Evolutionary conservation across 1,284 basidiomycete genomes (phyloP).

Genomic region (Amylostereum areolatum): DNA sequence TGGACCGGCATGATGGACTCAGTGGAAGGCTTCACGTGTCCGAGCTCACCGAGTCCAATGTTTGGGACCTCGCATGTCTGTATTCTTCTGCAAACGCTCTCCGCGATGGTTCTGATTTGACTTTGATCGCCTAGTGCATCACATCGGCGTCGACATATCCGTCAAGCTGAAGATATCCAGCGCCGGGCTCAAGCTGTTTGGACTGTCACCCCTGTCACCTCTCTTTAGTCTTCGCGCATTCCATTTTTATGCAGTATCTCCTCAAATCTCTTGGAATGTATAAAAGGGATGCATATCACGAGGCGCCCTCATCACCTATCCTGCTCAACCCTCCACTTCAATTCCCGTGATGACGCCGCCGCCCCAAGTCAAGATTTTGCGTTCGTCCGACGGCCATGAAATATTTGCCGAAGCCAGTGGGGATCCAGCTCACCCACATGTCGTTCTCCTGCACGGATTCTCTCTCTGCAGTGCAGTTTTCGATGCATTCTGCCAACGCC

Average conservation of each 20-base stretch:
- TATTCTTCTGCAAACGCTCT: no score
- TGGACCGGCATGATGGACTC: no score
- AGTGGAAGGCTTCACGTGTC: no score
- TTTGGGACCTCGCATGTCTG: no score
- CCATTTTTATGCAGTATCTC: not conserved
- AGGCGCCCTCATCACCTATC: not conserved
- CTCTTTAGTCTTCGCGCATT: not conserved
- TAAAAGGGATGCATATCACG: not conserved
- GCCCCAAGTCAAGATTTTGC: not conserved
- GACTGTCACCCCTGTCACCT: not conserved
- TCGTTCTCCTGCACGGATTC: constrained; percentile 1
- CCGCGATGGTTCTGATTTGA: no score
- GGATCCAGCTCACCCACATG: not conserved
- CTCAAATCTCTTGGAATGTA: not conserved
- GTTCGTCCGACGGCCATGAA: not conserved
- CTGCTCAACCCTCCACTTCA: not conserved
- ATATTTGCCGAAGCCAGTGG: constrained; percentile 2
- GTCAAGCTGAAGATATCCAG: no score
- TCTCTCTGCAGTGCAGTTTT: not conserved
- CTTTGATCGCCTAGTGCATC: no score
- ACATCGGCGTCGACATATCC: no score
- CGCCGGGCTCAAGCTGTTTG: not conserved
- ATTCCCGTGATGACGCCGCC: not conserved
- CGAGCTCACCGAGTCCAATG: no score
- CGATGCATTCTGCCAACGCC: not conserved